Evolutionary conservation across 2,329 filamentous ascomycete species (phyloP), one percentile per base, ranked within the genome.

Genomic region (Fusarium palustre): DNA sequence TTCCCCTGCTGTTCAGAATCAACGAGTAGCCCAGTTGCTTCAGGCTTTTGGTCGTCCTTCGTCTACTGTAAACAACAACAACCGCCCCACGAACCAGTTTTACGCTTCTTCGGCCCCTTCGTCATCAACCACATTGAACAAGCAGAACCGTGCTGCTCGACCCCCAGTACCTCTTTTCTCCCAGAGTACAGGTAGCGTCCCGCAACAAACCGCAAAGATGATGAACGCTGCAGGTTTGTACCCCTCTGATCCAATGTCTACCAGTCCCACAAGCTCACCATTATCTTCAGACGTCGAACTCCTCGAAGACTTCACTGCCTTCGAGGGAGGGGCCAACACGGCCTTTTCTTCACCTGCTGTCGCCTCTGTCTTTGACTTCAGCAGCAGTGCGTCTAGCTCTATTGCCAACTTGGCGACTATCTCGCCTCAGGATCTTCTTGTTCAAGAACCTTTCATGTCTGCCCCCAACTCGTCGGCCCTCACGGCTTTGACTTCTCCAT

Each of bases 401-500:
- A 80, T 80, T 31, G 84, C 82, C 76, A 86, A 88, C 77, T 76
- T 88, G 76, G 87, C 86, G 74, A 97, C 94, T 42, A 87, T 97
- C 66, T 97, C 94, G 66, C 94, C 94, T 22, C 90, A 92, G 79
- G 93, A 97, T 75, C 84, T 97, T 70, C 82, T 91, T 71, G 84
- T 94, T 73, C 87, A 89, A 71, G 88, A 92, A 75, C 84, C 86
- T 62, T 88, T 89, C 75, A 84, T 88, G 76, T 97, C 93, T 66
- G 89, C 93, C 38, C 94, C 94, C 31, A 92, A 92, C 76, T 97
- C 94, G 3, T 86, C 90, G 47, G 90, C 92, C 34, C 89, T 96
- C 76, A 97, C 94, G 36, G 90, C 93, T 68, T 77, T 97, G 79
- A 97, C 93, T 59, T 96, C 94, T 64, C 94, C 94, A 45, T 92